These are phyloP conservation scores for Prototheca wickerhamii DNA, from an alignment of 163 green algal species.

Conservation along the genomic window DNA sequence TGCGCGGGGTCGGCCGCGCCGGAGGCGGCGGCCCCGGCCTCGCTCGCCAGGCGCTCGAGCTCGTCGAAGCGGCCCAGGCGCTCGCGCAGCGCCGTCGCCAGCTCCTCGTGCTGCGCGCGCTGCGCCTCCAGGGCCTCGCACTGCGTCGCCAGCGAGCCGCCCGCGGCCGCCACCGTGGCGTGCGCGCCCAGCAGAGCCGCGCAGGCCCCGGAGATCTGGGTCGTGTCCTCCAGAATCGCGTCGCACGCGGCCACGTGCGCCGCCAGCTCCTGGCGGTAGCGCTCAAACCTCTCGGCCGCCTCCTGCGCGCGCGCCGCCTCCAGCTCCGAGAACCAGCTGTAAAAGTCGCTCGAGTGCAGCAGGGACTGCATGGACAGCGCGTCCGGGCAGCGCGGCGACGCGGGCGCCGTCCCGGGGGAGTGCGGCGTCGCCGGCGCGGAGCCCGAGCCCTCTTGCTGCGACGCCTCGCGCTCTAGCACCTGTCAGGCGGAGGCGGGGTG, in stretches of 20 bases:
- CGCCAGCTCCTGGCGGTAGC: constrained; percentile 61
- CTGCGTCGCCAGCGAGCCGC: constrained; percentile 38
- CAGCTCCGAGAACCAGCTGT: constrained; percentile 82
- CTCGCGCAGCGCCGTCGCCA: constrained; percentile 71
- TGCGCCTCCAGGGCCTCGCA: constrained; percentile 65
- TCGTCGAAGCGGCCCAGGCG: constrained; percentile 94
- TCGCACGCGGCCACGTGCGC: constrained; percentile 51
- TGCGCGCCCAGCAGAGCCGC: constrained; percentile 22
- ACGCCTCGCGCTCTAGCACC: too few species aligned
- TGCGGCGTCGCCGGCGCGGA: too few species aligned
- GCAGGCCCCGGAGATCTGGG: not conserved
- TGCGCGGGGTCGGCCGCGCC: constrained; percentile 45
- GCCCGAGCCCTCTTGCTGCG: too few species aligned
- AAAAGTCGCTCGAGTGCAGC: constrained; percentile 78
- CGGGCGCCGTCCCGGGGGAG: too few species aligned
- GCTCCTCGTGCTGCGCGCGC: constrained; percentile 60
- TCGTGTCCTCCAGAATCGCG: constrained; percentile 36
- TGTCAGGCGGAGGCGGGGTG: too few species aligned
- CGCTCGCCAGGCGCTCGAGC: constrained; percentile 66
- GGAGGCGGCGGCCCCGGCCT: constrained; percentile 22
- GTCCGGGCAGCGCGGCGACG: not conserved
- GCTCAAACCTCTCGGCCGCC: constrained; percentile 78
- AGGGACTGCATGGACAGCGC: constrained; percentile 43
- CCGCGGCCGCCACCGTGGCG: constrained; percentile 45
- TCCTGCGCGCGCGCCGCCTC: constrained; percentile 65